phyloP scores from a whole-genome alignment of 169 alveolate genomes.

The Eimeria acervulina region DNA sequence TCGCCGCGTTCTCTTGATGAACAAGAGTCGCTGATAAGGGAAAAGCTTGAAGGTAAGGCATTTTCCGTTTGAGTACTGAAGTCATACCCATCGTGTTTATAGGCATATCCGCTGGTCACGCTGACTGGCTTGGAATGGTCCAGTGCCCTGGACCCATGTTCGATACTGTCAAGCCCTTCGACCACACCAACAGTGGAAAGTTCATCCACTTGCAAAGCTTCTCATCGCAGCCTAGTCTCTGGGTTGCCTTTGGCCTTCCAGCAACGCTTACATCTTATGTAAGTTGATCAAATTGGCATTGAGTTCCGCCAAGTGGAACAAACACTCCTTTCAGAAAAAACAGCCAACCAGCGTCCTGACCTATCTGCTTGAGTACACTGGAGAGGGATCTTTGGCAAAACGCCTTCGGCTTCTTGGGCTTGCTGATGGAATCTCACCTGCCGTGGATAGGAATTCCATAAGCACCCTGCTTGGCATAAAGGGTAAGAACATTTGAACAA shows the following conservation, averaged over 20 bases:
- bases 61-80: background rate
- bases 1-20: constrained; percentile 77
- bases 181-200: constrained; percentile 80
- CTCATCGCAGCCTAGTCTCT: constrained; percentile 77
- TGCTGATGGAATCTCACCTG: constrained; percentile 77
- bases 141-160: constrained; percentile 82
- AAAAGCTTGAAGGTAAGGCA: constrained; percentile 60
- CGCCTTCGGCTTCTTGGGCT: constrained; percentile 82
- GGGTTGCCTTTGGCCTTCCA: constrained; percentile 85
- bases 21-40: constrained; percentile 75
- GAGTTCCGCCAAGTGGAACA: background rate
- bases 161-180: constrained; percentile 82
- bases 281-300: background rate
- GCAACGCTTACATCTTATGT: constrained; percentile 80
- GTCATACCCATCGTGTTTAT: background rate
- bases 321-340: constrained; percentile 34
- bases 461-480: constrained; percentile 79
- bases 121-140: constrained; percentile 79
- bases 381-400: constrained; percentile 82
- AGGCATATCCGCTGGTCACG: constrained; percentile 80
- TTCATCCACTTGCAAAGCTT: constrained; percentile 84
- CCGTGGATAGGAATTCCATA: constrained; percentile 71
- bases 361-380: constrained; percentile 82
- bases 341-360: constrained; percentile 83
- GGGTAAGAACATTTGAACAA: constrained; percentile 38